phyloP scores from a whole-genome alignment of 2,329 filamentous ascomycete species.

The Biscogniauxia sp. region DNA sequence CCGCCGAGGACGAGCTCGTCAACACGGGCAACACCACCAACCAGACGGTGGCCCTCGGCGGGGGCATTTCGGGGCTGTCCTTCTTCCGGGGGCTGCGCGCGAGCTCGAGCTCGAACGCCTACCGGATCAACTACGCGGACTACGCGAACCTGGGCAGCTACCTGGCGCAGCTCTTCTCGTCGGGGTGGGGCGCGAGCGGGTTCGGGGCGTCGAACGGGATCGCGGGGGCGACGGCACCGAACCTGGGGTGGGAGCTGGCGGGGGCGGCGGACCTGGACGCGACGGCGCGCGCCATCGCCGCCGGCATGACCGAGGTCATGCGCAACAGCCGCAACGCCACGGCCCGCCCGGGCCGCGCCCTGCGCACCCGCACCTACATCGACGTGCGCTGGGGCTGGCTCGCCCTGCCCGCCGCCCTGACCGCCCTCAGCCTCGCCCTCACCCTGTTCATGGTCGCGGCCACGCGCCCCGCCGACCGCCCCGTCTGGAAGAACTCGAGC shows the following conservation, averaged over 20 bases:
- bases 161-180: slow-evolving; percentile 1
- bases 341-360: neutral
- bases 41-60: neutral
- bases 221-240: neutral
- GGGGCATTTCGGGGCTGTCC: neutral
- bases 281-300: slow-evolving; percentile 6
- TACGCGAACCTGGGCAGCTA: neutral
- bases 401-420: slow-evolving; percentile 6
- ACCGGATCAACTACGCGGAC: neutral
- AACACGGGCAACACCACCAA: slow-evolving; percentile 2
- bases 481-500: slow-evolving; percentile 9
- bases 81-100: neutral
- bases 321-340: slow-evolving; percentile 6
- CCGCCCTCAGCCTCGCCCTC: slow-evolving; percentile 2
- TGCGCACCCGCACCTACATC: slow-evolving; percentile 5
- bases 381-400: slow-evolving; percentile 12
- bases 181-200: neutral
- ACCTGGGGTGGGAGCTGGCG: slow-evolving; percentile 7
- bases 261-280: slow-evolving; percentile 1
- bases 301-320: slow-evolving; percentile 6
- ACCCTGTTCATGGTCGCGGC: slow-evolving; percentile 1
- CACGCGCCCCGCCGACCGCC: neutral
- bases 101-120: neutral
- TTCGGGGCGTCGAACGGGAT: neutral
- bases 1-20: slow-evolving; percentile 2